Evolutionary conservation across 441 rosid species (phyloP).

Genomic region (Adansonia grandidieri): DNA sequence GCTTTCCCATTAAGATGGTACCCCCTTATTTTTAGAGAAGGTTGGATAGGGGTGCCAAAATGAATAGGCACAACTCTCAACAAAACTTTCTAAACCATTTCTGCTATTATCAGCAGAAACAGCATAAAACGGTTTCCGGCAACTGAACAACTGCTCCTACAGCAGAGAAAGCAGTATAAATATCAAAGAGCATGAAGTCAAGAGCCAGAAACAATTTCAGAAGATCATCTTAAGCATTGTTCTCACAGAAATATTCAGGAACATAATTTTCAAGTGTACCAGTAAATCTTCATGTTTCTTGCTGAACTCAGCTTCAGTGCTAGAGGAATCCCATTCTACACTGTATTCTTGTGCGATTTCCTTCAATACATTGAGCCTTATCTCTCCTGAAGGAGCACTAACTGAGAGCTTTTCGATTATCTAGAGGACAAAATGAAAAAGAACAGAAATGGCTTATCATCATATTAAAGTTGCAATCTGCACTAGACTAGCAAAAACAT

Average conservation of each 20-base stretch:
- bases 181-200: conserved; percentile 15
- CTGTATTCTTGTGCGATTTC: conserved; percentile 75
- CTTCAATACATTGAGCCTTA: conserved; percentile 75
- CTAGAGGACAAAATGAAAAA: conserved; percentile 40
- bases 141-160: conserved; percentile 6
- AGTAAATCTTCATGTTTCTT: conserved; percentile 90
- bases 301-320: conserved; percentile 76
- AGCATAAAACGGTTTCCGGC: not conserved
- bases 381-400: conserved; percentile 72
- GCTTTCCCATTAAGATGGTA: not conserved
- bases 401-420: conserved; percentile 84
- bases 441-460: conserved; percentile 4
- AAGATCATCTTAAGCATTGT: conserved; percentile 6
- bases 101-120: not conserved
- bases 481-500: conserved; percentile 8
- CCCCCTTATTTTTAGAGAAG: not conserved
- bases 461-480: conserved; percentile 18
- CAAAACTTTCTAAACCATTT: not conserved
- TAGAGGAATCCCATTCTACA: conserved; percentile 81
- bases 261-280: conserved; percentile 47
- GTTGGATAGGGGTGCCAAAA: not conserved
- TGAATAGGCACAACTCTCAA: not conserved
- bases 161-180: conserved; percentile 8
- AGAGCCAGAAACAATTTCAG: not conserved
- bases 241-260: conserved; percentile 18